Evolutionary conservation across 768 basidiomycete genomes (phyloP), one percentile per base, ranked within the genome.

Genomic region (Suillus americanus): DNA sequence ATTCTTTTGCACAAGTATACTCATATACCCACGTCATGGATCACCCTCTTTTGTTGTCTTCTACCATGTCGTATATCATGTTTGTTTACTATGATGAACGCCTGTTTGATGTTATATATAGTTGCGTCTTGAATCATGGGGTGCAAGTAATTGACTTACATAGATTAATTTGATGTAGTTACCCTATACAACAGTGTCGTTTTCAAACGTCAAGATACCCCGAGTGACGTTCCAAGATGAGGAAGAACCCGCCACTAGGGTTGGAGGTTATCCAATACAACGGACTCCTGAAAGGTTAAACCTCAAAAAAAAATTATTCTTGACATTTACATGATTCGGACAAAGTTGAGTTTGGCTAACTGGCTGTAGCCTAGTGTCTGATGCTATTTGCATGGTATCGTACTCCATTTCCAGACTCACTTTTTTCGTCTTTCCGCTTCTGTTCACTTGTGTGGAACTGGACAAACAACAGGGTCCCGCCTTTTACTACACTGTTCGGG

Each of bases 161-260:
- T n/a, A n/a, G n/a, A n/a, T n/a, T n/a, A n/a, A n/a, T n/a, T n/a
- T n/a, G n/a, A n/a, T n/a, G n/a, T n/a, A n/a, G n/a, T 13, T 20
- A 33, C 53, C 30, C 10, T 33, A 20, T 33, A 20, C 7, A 20
- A 51, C 14, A 16, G 7, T 20, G 30, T 53, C 5, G 73, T 69
- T 25, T 69, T 68, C 38, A 48, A 37, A 50, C 5, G 48, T 9
- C 6, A 59, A 35, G 12, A 53, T 20, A 53, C 51, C 30, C 9
- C 10, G 18, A 30, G 18, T 33, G 53, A 33, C 18, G 18, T 33
- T 54, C 13, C 38, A 40, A 30, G 53, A 33, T 2, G 51, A 30
- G 18, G 18, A 33, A 20, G 30, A 53, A 53, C 18, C 30, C 51
- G 51, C 50, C 50, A 28, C 50, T 28, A 2, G 25, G 50, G 25